phyloP scores from a whole-genome alignment of 2,329 filamentous ascomycete genomes.

The Rutstroemia sp. region DNA sequence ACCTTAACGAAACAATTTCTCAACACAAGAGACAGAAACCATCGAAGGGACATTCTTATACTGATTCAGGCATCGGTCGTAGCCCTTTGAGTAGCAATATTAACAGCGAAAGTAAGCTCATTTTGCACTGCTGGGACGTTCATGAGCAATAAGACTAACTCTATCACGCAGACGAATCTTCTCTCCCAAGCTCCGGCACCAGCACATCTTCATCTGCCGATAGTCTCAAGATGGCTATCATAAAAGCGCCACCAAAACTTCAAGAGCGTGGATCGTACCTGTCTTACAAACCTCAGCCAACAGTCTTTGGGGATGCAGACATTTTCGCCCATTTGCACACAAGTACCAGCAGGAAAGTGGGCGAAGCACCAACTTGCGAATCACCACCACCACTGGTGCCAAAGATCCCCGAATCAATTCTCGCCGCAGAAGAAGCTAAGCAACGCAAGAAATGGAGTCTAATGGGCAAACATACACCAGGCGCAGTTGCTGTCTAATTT shows the following conservation, averaged over 20 bases:
- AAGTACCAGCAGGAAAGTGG: slow-evolving; percentile 27
- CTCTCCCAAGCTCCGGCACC: slow-evolving; percentile 22
- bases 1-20: slow-evolving; percentile 7
- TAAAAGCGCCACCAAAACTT: neutral
- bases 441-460: slow-evolving; percentile 24
- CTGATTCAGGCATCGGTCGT: slow-evolving; percentile 23
- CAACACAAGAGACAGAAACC: slow-evolving; percentile 12
- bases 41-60: slow-evolving; percentile 19
- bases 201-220: slow-evolving; percentile 22
- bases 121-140: neutral
- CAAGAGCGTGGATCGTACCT: slow-evolving; percentile 4
- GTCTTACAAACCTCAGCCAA: slow-evolving; percentile 17
- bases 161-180: slow-evolving; percentile 14
- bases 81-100: slow-evolving; percentile 18
- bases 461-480: slow-evolving; percentile 19
- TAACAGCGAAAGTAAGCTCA: slow-evolving; percentile 24
- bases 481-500: slow-evolving; percentile 13
- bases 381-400: slow-evolving; percentile 6
- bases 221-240: slow-evolving; percentile 19
- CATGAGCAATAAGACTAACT: neutral
- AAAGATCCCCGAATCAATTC: neutral
- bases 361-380: slow-evolving; percentile 26
- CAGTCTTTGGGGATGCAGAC: slow-evolving; percentile 22
- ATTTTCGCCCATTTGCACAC: slow-evolving; percentile 28
- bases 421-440: slow-evolving; percentile 11